phyloP scores from a whole-genome alignment of 73 alveolate genomes.

The Paramecium bursaria region DNA sequence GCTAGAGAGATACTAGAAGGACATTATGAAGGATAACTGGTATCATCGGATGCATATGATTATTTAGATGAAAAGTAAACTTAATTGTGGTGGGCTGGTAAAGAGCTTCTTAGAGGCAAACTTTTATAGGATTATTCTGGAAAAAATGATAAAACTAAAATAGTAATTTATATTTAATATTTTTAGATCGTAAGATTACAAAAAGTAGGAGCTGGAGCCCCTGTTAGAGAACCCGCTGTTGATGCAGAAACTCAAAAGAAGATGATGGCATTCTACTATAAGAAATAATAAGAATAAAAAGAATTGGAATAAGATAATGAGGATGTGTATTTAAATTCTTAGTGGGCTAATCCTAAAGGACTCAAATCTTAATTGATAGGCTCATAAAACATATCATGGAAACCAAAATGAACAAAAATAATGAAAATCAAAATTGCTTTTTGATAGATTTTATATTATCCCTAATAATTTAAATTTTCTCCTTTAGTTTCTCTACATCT shows the following conservation, averaged over 20 bases:
- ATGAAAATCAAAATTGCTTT: no score
- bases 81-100: conserved; percentile 95
- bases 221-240: conserved; percentile 96
- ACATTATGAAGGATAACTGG: conserved; percentile 80
- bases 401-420: conserved; percentile 58
- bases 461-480: no score
- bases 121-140: conserved; percentile 84
- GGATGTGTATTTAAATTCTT: conserved; percentile 89
- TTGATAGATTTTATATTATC: no score
- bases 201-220: conserved; percentile 94
- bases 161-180: conserved; percentile 57
- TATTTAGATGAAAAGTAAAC: conserved; percentile 74
- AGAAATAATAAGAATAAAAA: conserved; percentile 91
- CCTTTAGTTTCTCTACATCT: no score
- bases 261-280: conserved; percentile 93
- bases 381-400: conserved; percentile 80
- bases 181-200: conserved; percentile 80
- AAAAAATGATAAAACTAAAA: conserved; percentile 92
- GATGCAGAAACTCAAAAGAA: conserved; percentile 95
- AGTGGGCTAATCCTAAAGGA: conserved; percentile 95
- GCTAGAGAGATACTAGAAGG: conserved; percentile 89
- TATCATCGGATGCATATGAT: conserved; percentile 76
- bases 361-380: conserved; percentile 88
- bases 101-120: conserved; percentile 91
- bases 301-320: conserved; percentile 91